Conservation (phyloP, 2,329 filamentous ascomycete species). For the Colletotrichum falcatum region DNA sequence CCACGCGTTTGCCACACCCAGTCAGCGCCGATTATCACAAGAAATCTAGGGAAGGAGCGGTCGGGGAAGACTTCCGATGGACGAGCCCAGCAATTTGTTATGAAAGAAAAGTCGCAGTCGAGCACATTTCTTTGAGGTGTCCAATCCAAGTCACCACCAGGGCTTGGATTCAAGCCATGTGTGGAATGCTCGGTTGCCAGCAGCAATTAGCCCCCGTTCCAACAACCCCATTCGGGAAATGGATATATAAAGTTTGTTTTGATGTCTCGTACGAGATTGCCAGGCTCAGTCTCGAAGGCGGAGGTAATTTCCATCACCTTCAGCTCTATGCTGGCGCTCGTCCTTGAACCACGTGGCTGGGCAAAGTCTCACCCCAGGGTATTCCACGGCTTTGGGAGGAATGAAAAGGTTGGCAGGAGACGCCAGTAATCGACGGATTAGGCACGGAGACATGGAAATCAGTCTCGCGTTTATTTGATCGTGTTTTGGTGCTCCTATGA, state of each 20-base stretch:
- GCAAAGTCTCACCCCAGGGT: no score
- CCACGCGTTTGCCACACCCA: conserved; percentile 1
- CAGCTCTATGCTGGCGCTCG: background rate
- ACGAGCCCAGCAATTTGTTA: conserved; percentile 4
- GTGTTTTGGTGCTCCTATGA: no score
- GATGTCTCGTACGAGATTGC: conserved; percentile 12
- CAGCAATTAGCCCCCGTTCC: conserved; percentile 36
- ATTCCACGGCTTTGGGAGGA: background rate
- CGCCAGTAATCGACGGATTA: no score
- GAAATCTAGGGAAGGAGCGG: background rate
- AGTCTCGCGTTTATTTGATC: background rate
- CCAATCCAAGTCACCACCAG: background rate
- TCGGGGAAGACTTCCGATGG: background rate
- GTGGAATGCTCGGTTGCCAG: conserved; percentile 29
- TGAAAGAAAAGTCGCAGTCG: background rate
- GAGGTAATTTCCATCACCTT: background rate
- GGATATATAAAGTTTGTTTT: conserved; percentile 14
- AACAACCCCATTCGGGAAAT: background rate
- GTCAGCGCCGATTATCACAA: background rate
- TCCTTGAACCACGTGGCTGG: conserved; percentile 13
- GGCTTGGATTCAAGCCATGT: background rate
- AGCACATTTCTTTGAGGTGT: background rate
- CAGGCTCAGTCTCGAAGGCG: background rate
- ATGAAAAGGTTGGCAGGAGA: background rate
- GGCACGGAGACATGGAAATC: background rate